These are phyloP conservation scores for Penicillium sclerotigenum DNA, from an alignment of 2,329 filamentous ascomycete species.

Conservation along the genomic window DNA sequence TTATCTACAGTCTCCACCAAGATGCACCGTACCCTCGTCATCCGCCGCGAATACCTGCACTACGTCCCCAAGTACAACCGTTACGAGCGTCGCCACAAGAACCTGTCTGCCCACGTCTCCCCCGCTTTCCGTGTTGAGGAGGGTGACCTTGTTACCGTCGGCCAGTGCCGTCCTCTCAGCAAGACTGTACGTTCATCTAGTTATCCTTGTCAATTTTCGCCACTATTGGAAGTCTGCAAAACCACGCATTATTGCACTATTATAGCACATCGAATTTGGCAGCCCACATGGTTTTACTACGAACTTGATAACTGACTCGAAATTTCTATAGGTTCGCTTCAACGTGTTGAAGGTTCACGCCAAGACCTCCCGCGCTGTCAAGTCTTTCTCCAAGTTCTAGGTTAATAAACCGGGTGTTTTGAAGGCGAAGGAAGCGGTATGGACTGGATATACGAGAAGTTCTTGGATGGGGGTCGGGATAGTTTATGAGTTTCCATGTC, in stretches of 20 bases:
- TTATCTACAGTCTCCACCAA: conserved; percentile 75
- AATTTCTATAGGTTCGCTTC: conserved; percentile 75
- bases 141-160: conserved; percentile 98
- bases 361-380: conserved; percentile 58
- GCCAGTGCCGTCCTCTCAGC: conserved; percentile 98
- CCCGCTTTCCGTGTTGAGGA: conserved; percentile 99
- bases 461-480: conserved; percentile 37
- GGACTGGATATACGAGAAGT: conserved; percentile 39
- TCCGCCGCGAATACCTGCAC: conserved; percentile 99
- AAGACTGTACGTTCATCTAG: conserved; percentile 79
- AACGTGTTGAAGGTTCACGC: conserved; percentile 99
- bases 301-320: conserved; percentile 18
- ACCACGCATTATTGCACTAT: background rate
- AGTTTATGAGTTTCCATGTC: conserved; percentile 42
- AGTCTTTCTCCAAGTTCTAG: conserved; percentile 99
- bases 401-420: conserved; percentile 33
- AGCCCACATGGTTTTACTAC: background rate
- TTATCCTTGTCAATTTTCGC: background rate
- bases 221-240: background rate
- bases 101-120: conserved; percentile 97
- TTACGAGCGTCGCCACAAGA: conserved; percentile 99
- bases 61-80: conserved; percentile 99
- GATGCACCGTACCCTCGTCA: conserved; percentile 99
- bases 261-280: background rate
- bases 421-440: conserved; percentile 38